phyloP scores from a whole-genome alignment of 208 protist species.

The Trypanosoma melophagium region DNA sequence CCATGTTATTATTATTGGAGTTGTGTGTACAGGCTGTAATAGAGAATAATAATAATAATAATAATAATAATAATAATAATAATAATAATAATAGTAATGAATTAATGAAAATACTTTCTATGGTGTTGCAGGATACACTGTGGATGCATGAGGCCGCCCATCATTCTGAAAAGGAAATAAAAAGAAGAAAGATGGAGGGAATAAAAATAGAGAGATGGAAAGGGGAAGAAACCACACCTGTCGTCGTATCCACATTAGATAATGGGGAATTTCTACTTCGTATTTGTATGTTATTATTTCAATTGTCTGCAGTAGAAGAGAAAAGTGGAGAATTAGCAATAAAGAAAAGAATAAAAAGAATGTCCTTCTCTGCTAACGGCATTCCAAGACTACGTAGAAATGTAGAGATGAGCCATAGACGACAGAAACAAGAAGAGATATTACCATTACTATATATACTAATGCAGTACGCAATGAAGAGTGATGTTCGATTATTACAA shows the following conservation, averaged over 20 bases:
- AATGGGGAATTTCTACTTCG: not conserved
- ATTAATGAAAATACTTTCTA: not conserved
- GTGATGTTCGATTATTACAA: conserved; percentile 6
- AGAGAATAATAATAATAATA: not conserved
- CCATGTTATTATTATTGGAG: conserved; percentile 30
- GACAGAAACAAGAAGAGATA: not conserved
- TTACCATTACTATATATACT: conserved; percentile 3
- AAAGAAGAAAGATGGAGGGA: not conserved
- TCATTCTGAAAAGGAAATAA: not conserved
- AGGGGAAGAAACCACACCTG: no score
- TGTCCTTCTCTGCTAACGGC: not conserved
- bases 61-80: no score
- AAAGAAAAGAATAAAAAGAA: not conserved
- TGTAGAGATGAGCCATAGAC: not conserved
- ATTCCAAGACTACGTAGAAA: conserved; percentile 1
- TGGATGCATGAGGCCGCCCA: conserved; percentile 16
- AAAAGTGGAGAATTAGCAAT: not conserved
- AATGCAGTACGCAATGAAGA: conserved; percentile 3
- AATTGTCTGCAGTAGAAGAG: not conserved
- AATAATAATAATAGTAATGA: not conserved
- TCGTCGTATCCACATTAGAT: no score
- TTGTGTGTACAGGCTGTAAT: conserved; percentile 13
- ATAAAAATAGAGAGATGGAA: not conserved
- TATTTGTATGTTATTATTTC: conserved; percentile 11
- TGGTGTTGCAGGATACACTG: conserved; percentile 18